Conservation (phyloP, 768 basidiomycete genomes). For the Naematelia encephala region DNA sequence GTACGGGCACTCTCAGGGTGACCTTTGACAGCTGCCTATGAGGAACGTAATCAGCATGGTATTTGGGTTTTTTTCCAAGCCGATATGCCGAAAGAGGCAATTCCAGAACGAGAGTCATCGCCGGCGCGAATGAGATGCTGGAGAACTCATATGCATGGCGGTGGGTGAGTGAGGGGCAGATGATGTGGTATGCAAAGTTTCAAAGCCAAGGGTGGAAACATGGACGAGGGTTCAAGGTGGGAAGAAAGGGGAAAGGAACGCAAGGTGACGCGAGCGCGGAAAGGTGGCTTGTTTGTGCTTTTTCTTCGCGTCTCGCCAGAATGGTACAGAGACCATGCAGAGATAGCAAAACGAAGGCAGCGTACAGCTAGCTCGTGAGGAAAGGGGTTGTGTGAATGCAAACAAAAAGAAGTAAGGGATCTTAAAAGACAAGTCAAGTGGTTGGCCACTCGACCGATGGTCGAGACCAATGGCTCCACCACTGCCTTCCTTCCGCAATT, state of each 20-base stretch:
- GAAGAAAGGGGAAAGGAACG: conserved; percentile 5
- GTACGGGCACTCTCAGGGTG: conserved; percentile 64
- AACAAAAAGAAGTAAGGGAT: neutral
- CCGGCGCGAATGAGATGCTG: neutral
- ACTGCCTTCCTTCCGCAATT: no score
- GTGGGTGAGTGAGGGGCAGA: conserved; percentile 8
- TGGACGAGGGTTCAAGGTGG: neutral
- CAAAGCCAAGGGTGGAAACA: neutral
- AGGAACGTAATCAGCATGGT: conserved; percentile 8
- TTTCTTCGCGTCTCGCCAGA: neutral
- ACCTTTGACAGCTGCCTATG: conserved; percentile 65
- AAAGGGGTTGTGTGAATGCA: neutral
- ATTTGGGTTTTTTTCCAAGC: neutral
- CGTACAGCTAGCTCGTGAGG: no score
- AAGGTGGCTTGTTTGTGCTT: neutral
- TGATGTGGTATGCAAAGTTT: neutral
- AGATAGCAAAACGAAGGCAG: no score
- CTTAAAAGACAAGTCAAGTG: neutral
- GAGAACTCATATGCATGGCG: conserved; percentile 3
- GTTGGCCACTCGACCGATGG: neutral
- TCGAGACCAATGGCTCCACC: neutral
- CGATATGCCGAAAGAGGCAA: conserved; percentile 31
- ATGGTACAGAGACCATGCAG: no score
- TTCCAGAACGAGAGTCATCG: conserved; percentile 8
- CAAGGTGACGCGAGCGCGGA: conserved; percentile 9